Evolutionary conservation across 179 eudicot species (phyloP).

Genomic region (Silene vulgaris): DNA sequence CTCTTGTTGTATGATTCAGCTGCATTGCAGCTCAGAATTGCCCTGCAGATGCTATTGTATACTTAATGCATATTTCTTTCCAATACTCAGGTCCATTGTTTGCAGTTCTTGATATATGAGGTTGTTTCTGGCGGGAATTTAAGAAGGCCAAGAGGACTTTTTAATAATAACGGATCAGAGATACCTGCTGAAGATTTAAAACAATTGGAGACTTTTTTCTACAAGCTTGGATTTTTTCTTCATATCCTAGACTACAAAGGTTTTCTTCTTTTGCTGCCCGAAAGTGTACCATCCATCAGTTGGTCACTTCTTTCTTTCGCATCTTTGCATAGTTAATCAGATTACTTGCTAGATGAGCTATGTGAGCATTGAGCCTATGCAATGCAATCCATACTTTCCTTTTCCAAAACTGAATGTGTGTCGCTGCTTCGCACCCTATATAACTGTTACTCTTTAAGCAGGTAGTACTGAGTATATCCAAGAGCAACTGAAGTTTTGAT

Average conservation of each 20-base stretch:
- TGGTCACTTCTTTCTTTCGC: neutral
- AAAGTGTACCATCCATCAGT: constrained; percentile 11
- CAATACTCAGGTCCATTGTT: constrained; percentile 73
- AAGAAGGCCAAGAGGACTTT: constrained; percentile 93
- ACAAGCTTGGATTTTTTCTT: constrained; percentile 95
- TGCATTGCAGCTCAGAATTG: constrained; percentile 1
- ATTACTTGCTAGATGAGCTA: constrained; percentile 5
- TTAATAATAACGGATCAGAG: constrained; percentile 85
- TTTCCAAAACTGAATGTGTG: neutral
- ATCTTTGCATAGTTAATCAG: neutral
- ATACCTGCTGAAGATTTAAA: constrained; percentile 85
- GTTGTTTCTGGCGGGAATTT: constrained; percentile 96
- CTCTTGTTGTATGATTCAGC: neutral
- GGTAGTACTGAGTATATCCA: constrained; percentile 11
- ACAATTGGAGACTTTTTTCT: constrained; percentile 90
- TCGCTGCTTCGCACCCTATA: neutral
- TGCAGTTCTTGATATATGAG: constrained; percentile 95
- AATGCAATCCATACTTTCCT: neutral
- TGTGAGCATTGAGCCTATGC: neutral
- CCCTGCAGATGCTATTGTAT: neutral
- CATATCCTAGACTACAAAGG: constrained; percentile 93
- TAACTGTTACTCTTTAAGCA: neutral
- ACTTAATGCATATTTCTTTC: constrained; percentile 17
- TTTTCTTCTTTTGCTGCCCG: constrained; percentile 21
- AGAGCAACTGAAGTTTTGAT: neutral